These are phyloP conservation scores for Yarrowia divulgata DNA, from an alignment of 805 yeast genomes.

Conservation along the genomic window DNA sequence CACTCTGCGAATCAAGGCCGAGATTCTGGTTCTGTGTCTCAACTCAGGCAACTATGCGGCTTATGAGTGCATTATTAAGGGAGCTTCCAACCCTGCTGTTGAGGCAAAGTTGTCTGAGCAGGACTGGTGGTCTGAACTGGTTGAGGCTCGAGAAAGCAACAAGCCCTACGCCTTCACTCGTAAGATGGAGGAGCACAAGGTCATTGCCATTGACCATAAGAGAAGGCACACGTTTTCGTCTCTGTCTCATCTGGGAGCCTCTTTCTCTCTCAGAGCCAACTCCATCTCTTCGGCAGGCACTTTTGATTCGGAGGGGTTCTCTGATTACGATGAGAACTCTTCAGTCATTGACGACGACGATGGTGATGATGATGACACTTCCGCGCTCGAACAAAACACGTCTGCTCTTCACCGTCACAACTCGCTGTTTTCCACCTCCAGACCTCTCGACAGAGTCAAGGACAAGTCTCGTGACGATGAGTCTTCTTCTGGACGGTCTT, in stretches of 20 bases:
- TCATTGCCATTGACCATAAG: slow-evolving; percentile 41
- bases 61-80: slow-evolving; percentile 81
- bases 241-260: slow-evolving; percentile 77
- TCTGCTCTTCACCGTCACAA: slow-evolving; percentile 42
- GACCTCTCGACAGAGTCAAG: slow-evolving; percentile 26
- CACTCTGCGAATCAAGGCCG: slow-evolving; percentile 84
- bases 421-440: slow-evolving; percentile 25
- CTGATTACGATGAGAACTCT: slow-evolving; percentile 44
- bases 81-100: slow-evolving; percentile 48
- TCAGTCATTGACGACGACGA: slow-evolving; percentile 44
- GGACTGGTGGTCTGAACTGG: slow-evolving; percentile 84
- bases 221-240: slow-evolving; percentile 59
- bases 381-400: slow-evolving; percentile 26
- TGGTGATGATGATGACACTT: slow-evolving; percentile 44
- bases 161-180: slow-evolving; percentile 17
- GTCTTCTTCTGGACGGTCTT: slow-evolving; percentile 23
- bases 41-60: slow-evolving; percentile 60
- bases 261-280: slow-evolving; percentile 77
- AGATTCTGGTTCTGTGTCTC: slow-evolving; percentile 75
- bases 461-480: slow-evolving; percentile 26
- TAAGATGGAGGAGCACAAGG: slow-evolving; percentile 24
- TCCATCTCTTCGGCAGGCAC: slow-evolving; percentile 53
- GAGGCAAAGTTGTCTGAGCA: slow-evolving; percentile 58
- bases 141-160: slow-evolving; percentile 20
- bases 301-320: slow-evolving; percentile 32